Percentiles rank a stretch among this genome's conserved stretches.
These are phyloP conservation scores for Leucosporidium creatinivorum DNA, from an alignment of 768 basidiomycete species.

Conservation along the genomic window DNA sequence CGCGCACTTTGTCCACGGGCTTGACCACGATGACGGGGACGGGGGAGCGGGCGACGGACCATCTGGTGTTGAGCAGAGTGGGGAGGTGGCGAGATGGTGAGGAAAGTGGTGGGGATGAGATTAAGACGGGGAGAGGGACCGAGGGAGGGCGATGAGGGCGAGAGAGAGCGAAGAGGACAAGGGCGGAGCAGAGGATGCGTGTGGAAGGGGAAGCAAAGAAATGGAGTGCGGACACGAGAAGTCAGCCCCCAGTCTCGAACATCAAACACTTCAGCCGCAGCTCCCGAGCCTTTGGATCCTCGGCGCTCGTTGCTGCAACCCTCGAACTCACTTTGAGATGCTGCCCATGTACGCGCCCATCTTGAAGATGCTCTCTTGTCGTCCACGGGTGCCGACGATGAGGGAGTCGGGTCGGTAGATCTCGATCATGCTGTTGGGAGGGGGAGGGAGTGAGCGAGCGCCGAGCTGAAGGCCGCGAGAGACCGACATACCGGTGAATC, in stretches of 20 bases:
- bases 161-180: too few relatives aligned
- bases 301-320: too few relatives aligned
- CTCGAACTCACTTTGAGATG: slow-evolving; percentile 51
- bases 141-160: not conserved
- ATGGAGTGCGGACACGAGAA: too few relatives aligned
- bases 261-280: too few relatives aligned
- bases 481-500: slow-evolving; percentile 82
- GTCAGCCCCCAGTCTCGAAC: too few relatives aligned
- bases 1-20: slow-evolving; percentile 38
- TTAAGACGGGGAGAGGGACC: not conserved
- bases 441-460: slow-evolving; percentile 1
- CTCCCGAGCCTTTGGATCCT: too few relatives aligned
- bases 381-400: slow-evolving; percentile 83
- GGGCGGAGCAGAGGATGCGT: too few relatives aligned
- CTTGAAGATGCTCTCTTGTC: slow-evolving; percentile 50
- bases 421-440: slow-evolving; percentile 35
- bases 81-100: not conserved
- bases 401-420: slow-evolving; percentile 79
- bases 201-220: too few relatives aligned
- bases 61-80: too few relatives aligned
- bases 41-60: slow-evolving; percentile 56
- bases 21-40: slow-evolving; percentile 94
- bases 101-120: not conserved
- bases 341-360: slow-evolving; percentile 54
- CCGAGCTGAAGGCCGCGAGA: slow-evolving; percentile 38